phyloP scores from a whole-genome alignment of 495 filamentous ascomycete species.

The Darksidea phi region DNA sequence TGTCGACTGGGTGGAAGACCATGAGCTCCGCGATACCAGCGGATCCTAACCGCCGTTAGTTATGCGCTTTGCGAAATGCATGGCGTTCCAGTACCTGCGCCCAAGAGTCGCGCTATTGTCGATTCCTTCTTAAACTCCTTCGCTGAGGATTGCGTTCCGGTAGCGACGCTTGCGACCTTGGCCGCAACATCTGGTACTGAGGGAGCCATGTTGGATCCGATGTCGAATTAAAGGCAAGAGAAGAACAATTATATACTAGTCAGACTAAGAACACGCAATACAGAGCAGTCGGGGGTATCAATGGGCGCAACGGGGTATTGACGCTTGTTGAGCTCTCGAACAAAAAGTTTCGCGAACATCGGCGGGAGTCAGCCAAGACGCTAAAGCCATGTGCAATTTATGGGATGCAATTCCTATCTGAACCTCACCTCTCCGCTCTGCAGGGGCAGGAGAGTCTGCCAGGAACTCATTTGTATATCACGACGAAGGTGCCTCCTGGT shows the following conservation, averaged over 20 bases:
- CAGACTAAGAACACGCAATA: background rate
- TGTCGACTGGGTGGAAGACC: constrained; percentile 84
- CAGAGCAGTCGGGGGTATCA: constrained; percentile 8
- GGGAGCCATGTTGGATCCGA: constrained; percentile 26
- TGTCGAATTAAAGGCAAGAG: background rate
- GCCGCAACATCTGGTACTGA: constrained; percentile 28
- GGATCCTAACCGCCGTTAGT: constrained; percentile 58
- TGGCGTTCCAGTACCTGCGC: constrained; percentile 68
- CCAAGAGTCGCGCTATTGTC: constrained; percentile 77
- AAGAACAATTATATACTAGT: background rate
- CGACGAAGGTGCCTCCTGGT: too few species aligned
- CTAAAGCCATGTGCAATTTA: background rate
- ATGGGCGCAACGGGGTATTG: background rate
- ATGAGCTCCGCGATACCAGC: constrained; percentile 95
- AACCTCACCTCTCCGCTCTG: background rate
- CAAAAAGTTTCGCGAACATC: constrained; percentile 2
- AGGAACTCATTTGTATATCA: too few species aligned
- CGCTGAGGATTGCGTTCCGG: constrained; percentile 41
- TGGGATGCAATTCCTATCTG: background rate
- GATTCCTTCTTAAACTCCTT: constrained; percentile 84
- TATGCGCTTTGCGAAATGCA: background rate
- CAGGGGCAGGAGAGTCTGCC: too few species aligned
- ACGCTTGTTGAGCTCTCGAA: too few species aligned
- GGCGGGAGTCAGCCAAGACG: background rate
- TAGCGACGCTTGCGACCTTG: constrained; percentile 20